phyloP scores from a whole-genome alignment of 768 basidiomycete genomes.

The Mycena rosella region DNA sequence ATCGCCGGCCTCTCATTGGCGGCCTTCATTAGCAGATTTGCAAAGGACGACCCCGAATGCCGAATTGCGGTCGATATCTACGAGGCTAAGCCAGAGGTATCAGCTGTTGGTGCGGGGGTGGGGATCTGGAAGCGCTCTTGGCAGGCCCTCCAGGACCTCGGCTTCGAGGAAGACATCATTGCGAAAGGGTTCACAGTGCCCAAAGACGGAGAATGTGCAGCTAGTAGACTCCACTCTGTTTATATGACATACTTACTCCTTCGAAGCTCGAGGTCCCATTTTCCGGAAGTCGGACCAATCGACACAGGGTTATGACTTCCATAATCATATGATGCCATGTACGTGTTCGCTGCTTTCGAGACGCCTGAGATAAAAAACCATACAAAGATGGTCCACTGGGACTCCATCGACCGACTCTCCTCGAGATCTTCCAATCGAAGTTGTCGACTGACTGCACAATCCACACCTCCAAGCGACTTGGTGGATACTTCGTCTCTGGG shows the following conservation, averaged over 20 bases:
- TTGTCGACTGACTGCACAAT: conserved; percentile 41
- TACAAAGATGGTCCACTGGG: conserved; percentile 40
- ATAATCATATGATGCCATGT: conserved; percentile 46
- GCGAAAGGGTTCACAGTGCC: conserved; percentile 40
- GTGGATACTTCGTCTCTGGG: conserved; percentile 23
- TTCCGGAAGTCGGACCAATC: conserved; percentile 45
- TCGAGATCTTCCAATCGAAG: conserved; percentile 42
- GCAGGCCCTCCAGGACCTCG: conserved; percentile 54
- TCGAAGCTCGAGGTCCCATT: conserved; percentile 38
- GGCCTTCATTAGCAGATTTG: conserved; percentile 16
- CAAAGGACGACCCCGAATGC: not conserved
- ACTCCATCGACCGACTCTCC: conserved; percentile 39
- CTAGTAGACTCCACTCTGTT: not conserved
- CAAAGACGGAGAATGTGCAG: conserved; percentile 44
- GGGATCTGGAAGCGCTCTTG: conserved; percentile 56
- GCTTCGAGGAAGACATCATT: conserved; percentile 45
- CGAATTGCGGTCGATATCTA: conserved; percentile 52
- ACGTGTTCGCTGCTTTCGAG: not conserved
- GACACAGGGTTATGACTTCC: conserved; percentile 41
- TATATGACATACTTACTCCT: not conserved
- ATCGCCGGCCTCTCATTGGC: conserved; percentile 23
- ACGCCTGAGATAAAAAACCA: not conserved
- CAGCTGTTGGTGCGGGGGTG: conserved; percentile 56
- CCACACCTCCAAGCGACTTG: conserved; percentile 41
- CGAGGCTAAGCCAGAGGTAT: conserved; percentile 55